Evolutionary conservation across 2,329 filamentous ascomycete species (phyloP).

Genomic region (Blastomyces gilchristii): DNA sequence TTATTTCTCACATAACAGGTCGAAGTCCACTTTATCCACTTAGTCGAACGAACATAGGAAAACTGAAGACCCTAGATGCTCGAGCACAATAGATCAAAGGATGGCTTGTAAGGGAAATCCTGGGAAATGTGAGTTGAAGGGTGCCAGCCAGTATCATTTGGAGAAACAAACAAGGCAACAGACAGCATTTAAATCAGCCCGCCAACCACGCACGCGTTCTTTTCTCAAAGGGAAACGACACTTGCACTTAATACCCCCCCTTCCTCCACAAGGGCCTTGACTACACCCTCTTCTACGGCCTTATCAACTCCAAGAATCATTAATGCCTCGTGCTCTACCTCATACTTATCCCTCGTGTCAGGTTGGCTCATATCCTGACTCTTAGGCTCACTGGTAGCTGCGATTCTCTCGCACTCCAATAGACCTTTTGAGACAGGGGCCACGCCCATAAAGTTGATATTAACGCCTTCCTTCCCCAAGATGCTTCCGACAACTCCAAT

Average conservation of each 20-base stretch:
- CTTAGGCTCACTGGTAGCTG: constrained; percentile 17
- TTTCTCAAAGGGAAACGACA: constrained; percentile 38
- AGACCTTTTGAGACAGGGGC: constrained; percentile 34
- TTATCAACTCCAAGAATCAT: constrained; percentile 72
- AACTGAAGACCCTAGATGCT: no score
- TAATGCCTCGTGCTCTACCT: constrained; percentile 53
- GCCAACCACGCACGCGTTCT: no score
- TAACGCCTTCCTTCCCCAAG: constrained; percentile 60
- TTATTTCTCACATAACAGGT: no score
- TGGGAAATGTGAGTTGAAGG: no score
- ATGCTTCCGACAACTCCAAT: constrained; percentile 68
- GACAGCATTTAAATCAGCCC: no score
- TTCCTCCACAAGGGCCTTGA: constrained; percentile 39
- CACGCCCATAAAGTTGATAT: constrained; percentile 73
- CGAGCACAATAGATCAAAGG: no score
- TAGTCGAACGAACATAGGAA: no score
- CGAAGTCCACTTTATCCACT: no score
- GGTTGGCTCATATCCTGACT: constrained; percentile 12
- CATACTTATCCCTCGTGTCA: constrained; percentile 17
- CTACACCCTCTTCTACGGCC: constrained; percentile 48
- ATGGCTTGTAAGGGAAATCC: no score
- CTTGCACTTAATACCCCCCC: constrained; percentile 46
- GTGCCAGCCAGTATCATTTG: no score
- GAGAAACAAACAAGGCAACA: no score
- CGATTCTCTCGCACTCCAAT: constrained; percentile 10